Percentiles rank a stretch among this genome's conserved stretches.
Evolutionary conservation across 305 asterid genomes (phyloP).

Genomic region (Withania somnifera): DNA sequence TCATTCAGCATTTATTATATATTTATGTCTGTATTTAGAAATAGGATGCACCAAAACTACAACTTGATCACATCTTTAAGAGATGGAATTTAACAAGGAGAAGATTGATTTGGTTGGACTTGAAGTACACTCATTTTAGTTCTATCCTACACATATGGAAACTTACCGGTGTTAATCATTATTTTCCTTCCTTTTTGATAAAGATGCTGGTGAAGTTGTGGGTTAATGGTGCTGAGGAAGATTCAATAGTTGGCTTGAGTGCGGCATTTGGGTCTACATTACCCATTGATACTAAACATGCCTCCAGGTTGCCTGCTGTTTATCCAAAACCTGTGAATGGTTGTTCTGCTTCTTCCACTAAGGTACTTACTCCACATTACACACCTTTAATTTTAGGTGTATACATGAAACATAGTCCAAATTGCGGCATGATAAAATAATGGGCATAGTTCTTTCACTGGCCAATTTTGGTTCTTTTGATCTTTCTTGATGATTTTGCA

Average conservation of each 20-base stretch:
- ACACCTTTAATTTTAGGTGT: background rate
- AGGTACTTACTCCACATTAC: conserved; percentile 26
- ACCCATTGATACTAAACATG: conserved; percentile 40
- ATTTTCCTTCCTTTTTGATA: background rate
- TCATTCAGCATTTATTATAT: background rate
- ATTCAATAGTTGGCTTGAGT: conserved; percentile 45
- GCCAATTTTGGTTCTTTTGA: background rate
- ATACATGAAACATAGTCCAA: background rate
- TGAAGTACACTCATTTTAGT: background rate
- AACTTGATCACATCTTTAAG: background rate
- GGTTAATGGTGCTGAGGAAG: conserved; percentile 53
- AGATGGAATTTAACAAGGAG: background rate
- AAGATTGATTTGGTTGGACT: background rate
- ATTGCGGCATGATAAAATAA: background rate
- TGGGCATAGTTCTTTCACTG: background rate
- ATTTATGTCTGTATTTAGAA: background rate
- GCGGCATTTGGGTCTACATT: conserved; percentile 73
- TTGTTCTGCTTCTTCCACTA: conserved; percentile 49
- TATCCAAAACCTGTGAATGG: conserved; percentile 46
- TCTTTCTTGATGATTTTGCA: background rate
- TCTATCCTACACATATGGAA: background rate
- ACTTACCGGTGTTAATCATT: background rate
- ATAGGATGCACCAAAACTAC: background rate
- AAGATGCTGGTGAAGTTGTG: conserved; percentile 35
- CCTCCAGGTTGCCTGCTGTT: conserved; percentile 37